Conservation (phyloP, 352 stramenopile genomes). For the Phytophthora tentaculata region DNA sequence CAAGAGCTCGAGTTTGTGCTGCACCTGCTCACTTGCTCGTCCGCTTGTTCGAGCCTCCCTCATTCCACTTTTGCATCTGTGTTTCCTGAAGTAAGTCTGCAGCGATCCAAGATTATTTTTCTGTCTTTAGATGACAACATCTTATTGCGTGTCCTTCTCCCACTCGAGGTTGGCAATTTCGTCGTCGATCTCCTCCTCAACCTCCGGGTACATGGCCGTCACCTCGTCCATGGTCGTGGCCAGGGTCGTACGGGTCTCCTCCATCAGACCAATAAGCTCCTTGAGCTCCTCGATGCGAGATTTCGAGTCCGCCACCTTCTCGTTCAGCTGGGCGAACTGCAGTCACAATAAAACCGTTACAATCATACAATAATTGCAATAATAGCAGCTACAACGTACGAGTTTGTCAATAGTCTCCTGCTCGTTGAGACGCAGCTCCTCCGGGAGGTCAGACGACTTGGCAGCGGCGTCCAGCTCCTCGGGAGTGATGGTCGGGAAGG, state of each 20-base stretch:
- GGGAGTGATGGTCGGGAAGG: constrained; percentile 80
- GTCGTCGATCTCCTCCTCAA: constrained; percentile 87
- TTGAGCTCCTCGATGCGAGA: constrained; percentile 87
- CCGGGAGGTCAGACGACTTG: constrained; percentile 51
- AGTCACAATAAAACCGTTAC: constrained; percentile 11
- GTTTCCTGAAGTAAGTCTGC: constrained; percentile 13
- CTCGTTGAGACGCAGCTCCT: constrained; percentile 77
- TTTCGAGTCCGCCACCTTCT: constrained; percentile 87
- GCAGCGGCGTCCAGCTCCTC: constrained; percentile 68
- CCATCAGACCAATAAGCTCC: constrained; percentile 82
- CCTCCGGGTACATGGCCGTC: constrained; percentile 86
- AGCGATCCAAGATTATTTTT: constrained; percentile 17
- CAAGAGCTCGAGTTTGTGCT: constrained; percentile 5
- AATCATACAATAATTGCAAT: not conserved
- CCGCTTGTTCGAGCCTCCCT: not conserved
- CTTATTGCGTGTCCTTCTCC: constrained; percentile 90
- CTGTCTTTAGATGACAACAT: not conserved
- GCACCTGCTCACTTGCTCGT: constrained; percentile 2
- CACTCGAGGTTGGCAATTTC: constrained; percentile 91
- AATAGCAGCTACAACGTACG: constrained; percentile 32
- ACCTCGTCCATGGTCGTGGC: constrained; percentile 88
- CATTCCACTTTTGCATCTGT: constrained; percentile 22
- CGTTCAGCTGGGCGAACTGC: constrained; percentile 77
- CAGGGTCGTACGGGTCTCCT: constrained; percentile 85
- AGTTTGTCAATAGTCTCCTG: constrained; percentile 80